Percentiles rank a stretch among this genome's conserved stretches.
phyloP scores from a whole-genome alignment of 768 basidiomycete species.

The Suillus plorans region DNA sequence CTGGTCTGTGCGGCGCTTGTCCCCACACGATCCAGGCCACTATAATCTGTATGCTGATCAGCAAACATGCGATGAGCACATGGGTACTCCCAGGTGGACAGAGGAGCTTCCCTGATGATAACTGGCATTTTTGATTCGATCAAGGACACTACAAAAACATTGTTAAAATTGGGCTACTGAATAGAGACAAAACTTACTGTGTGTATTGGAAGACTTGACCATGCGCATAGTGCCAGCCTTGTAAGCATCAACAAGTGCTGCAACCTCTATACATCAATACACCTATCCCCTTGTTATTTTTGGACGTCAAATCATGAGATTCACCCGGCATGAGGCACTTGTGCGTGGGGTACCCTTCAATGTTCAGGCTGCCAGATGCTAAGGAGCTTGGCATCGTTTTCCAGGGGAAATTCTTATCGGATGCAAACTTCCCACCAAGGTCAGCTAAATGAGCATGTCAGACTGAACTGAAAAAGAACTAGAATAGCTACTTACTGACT shows the following conservation, averaged over 20 bases:
- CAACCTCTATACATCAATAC: neutral
- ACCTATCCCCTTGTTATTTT: constrained; percentile 2
- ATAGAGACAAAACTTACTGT: neutral
- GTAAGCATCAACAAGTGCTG: neutral
- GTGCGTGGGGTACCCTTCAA: neutral
- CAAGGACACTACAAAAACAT: neutral
- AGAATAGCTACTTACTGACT: neutral
- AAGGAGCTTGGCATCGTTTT: neutral
- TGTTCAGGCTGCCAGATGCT: neutral
- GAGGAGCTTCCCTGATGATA: neutral
- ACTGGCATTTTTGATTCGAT: neutral
- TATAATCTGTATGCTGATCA: neutral
- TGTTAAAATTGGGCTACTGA: neutral
- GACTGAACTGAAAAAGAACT: neutral
- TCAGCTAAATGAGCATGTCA: neutral
- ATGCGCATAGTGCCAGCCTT: neutral
- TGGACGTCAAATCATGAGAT: neutral
- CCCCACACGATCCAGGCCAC: neutral
- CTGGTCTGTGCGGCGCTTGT: neutral
- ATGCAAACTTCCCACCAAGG: neutral
- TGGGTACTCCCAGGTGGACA: neutral
- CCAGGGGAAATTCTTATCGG: neutral
- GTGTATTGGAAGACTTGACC: neutral
- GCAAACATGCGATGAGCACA: neutral
- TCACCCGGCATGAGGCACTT: neutral